These are phyloP conservation scores for Lactarius sanguifluus DNA, from an alignment of 768 basidiomycete genomes.

Conservation along the genomic window DNA sequence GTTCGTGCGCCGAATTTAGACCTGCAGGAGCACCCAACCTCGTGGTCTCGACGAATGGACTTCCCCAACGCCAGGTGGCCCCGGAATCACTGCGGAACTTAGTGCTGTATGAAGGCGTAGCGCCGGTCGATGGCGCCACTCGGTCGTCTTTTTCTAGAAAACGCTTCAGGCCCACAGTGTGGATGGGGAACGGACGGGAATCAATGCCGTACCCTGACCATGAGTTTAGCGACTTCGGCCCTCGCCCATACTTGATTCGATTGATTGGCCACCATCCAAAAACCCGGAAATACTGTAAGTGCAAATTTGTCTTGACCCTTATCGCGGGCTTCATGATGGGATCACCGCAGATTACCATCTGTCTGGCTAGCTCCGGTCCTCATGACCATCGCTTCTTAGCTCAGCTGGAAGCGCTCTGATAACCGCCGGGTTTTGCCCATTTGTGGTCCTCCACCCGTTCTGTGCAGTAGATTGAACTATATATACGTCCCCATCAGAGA, in stretches of 20 bases:
- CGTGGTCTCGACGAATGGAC: neutral
- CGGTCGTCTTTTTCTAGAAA: neutral
- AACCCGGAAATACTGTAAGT: neutral
- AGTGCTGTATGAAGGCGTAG: neutral
- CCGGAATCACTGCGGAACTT: neutral
- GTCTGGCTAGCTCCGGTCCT: neutral
- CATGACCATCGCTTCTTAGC: neutral
- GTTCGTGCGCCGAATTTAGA: neutral
- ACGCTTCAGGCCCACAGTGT: neutral
- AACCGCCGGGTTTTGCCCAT: neutral
- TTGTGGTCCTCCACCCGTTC: neutral
- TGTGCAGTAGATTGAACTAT: neutral
- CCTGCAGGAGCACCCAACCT: neutral
- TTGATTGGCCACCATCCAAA: neutral
- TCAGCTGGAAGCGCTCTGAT: constrained; percentile 1
- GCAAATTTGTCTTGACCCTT: neutral
- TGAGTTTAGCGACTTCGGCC: neutral
- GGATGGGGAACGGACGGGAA: neutral
- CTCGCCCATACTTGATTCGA: neutral
- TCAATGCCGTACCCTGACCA: no score
- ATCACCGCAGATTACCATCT: neutral
- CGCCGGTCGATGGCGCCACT: neutral
- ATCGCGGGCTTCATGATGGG: neutral
- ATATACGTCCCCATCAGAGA: neutral
- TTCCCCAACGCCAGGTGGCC: neutral